Base-by-base conservation (phyloP, 768 basidiomycete genomes). In the Tremella yokohamensis region DNA sequence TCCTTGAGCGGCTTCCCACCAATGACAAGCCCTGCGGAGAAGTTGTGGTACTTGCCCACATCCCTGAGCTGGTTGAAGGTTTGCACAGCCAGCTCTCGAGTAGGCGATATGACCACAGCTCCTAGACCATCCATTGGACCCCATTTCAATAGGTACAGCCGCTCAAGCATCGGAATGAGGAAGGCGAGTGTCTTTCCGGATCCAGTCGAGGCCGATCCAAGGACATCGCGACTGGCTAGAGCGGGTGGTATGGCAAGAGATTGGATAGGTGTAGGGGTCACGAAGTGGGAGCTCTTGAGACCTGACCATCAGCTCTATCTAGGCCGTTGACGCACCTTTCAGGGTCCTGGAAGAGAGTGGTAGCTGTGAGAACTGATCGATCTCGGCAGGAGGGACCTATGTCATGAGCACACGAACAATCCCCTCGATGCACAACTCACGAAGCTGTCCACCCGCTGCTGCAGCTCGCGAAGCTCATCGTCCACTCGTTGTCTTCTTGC, bases 61-160 rank as follows among this genome's bases (percentile, higher is more conserved):
- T 88, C 87, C n/a, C 90, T 84, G 25, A 99, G 76, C 7, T 97
- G 92, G 47, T 94, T 90, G 73, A 98, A 99, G 58, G 97, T 99
- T 81, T 99, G 96, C 16, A 98, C 89, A 1, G 94, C 94, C 64
- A 97, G 78, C 77, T 98, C 94, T 45, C 93, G 82, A 1, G 94
- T 97, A 2, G 94, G 94, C 0, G 89, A 91, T 53, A 99, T 89
- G 61, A 98, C 85, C 49, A 99, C 76, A 1, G 92, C 94, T 7
- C 94, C 93, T 15, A 87, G 78, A 1, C 87, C 86, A 65, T 87
- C 86, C 62, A 83, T 82, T 7, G 84, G 84, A 0, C 86, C 85
- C 86, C 86, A 87, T 69, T 82, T 85, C 58, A 79, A 79, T 42
- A 85, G 79, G 64, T 85, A 83, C 20, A 87, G 79, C 22, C 82